Conservation (phyloP, 805 yeast genomes). For the Metschnikowia koreensis region DNA sequence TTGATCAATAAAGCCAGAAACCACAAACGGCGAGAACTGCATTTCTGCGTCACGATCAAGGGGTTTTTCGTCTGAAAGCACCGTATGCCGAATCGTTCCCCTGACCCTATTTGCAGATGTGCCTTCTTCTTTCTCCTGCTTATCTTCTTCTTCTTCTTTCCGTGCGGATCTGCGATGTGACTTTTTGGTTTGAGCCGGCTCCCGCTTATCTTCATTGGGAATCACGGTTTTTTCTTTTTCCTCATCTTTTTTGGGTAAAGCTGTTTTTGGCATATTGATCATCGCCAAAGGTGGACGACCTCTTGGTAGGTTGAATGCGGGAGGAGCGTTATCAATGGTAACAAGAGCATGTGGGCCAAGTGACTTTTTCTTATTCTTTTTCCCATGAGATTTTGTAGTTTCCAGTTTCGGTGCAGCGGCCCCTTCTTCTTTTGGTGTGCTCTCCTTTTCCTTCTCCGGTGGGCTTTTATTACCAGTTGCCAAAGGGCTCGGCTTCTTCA, state of each 20-base stretch:
- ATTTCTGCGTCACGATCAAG: slow-evolving; percentile 2
- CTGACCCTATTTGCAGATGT: not conserved
- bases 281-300: not conserved
- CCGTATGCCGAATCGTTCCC: not conserved
- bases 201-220: not conserved
- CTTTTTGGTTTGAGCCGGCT: not conserved
- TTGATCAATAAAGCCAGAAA: not conserved
- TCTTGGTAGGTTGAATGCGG: not conserved
- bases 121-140: too few species aligned
- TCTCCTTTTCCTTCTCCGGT: not conserved
- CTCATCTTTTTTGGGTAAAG: not conserved
- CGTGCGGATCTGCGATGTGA: not conserved
- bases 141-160: too few species aligned
- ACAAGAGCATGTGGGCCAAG: not conserved
- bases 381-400: not conserved
- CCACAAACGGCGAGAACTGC: slow-evolving; percentile 10
- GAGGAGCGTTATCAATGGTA: not conserved
- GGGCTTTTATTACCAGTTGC: not conserved
- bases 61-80: not conserved
- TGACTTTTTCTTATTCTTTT: not conserved
- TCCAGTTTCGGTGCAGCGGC: not conserved
- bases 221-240: not conserved
- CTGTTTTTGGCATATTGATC: not conserved
- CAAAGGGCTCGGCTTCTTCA: too few species aligned
- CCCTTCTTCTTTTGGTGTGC: not conserved